These are phyloP conservation scores for Talaromyces stipitatus DNA, from an alignment of 495 filamentous ascomycete genomes.

Conservation along the genomic window DNA sequence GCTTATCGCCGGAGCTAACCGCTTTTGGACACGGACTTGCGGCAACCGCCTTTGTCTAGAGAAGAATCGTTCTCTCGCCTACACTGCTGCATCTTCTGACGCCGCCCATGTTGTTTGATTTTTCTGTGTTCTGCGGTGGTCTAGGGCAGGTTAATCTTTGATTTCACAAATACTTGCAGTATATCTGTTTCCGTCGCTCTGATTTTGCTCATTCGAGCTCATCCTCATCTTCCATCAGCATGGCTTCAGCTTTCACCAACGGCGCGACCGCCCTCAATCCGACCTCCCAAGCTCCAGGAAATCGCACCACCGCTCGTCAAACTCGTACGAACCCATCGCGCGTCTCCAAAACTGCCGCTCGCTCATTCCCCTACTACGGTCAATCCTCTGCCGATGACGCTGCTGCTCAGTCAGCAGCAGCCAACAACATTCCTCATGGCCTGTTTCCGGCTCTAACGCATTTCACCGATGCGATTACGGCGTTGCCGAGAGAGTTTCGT, in stretches of 20 bases:
- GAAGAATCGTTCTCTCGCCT: background rate
- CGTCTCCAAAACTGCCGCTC: conserved; percentile 48
- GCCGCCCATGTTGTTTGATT: background rate
- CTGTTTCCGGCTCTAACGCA: conserved; percentile 91
- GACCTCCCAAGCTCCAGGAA: conserved; percentile 25
- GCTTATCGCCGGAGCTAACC: background rate
- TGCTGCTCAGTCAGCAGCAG: conserved; percentile 18
- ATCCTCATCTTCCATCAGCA: background rate
- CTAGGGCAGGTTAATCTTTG: background rate
- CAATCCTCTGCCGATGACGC: conserved; percentile 20
- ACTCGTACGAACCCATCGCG: conserved; percentile 55
- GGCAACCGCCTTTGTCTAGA: background rate
- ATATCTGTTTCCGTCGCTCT: background rate
- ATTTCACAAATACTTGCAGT: background rate
- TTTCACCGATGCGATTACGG: conserved; percentile 88
- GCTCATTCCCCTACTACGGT: conserved; percentile 39
- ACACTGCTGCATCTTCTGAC: background rate
- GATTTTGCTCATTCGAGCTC: background rate
- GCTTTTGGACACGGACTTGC: background rate
- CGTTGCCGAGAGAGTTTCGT: conserved; percentile 88
- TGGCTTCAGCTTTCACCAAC: conserved; percentile 5
- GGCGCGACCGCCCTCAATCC: conserved; percentile 9
- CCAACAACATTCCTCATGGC: conserved; percentile 37
- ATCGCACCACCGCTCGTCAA: conserved; percentile 50
- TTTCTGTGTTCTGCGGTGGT: background rate